These are phyloP conservation scores for Sparassis latifolia DNA, from an alignment of 1,284 basidiomycete species.

Conservation along the genomic window DNA sequence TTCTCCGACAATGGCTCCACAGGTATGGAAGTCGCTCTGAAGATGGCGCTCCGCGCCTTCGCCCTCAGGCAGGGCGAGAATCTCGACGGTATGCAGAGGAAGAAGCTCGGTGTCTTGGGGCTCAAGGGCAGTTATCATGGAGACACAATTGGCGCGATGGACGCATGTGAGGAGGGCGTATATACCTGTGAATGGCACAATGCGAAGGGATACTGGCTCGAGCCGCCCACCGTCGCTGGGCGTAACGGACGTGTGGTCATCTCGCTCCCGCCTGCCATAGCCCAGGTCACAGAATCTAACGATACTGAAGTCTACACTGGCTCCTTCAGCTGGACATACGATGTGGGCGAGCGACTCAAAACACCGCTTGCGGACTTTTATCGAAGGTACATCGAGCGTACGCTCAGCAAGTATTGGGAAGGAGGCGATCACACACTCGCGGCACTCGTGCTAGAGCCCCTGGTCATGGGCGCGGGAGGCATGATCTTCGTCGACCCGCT, in stretches of 20 bases:
- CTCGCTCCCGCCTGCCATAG: slow-evolving; percentile 49
- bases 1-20: slow-evolving; percentile 95
- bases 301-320: slow-evolving; percentile 27
- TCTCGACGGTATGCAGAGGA: slow-evolving; percentile 33
- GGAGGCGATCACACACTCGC: slow-evolving; percentile 41
- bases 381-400: slow-evolving; percentile 48
- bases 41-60: slow-evolving; percentile 89
- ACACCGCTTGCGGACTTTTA: slow-evolving; percentile 66
- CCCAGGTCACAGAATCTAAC: slow-evolving; percentile 26
- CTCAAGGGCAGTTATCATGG: slow-evolving; percentile 95
- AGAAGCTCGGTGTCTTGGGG: slow-evolving; percentile 77
- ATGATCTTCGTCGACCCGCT: slow-evolving; percentile 98
- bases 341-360: slow-evolving; percentile 58
- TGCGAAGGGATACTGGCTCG: slow-evolving; percentile 91
- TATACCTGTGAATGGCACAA: slow-evolving; percentile 98
- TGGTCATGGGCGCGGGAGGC: slow-evolving; percentile 93
- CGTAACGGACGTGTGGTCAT: slow-evolving; percentile 57
- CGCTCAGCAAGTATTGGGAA: slow-evolving; percentile 45
- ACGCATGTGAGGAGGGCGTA: slow-evolving; percentile 86
- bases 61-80: slow-evolving; percentile 38
- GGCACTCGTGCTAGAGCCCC: slow-evolving; percentile 86
- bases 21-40: slow-evolving; percentile 93
- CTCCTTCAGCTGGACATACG: slow-evolving; percentile 65
- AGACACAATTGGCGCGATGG: slow-evolving; percentile 97
- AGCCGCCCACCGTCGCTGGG: slow-evolving; percentile 76